phyloP scores from a whole-genome alignment of 306 rosid species.

The Canavalia gladiata region DNA sequence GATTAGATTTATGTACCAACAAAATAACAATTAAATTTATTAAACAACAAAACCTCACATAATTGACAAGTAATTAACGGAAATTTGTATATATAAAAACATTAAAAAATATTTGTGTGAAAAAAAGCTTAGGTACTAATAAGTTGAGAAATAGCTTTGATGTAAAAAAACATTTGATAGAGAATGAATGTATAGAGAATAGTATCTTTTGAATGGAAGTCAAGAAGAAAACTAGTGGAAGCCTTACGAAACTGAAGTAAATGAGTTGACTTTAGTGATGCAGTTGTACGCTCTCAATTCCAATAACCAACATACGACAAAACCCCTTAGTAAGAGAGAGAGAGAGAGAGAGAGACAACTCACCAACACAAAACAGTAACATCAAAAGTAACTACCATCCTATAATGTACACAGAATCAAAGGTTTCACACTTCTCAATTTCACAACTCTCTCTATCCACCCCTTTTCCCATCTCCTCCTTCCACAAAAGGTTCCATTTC shows the following conservation, averaged over 20 bases:
- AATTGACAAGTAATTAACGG: too few species aligned
- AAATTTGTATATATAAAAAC: too few species aligned
- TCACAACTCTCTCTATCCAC: conserved; percentile 40
- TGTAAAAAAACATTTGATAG: too few species aligned
- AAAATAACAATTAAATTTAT: too few species aligned
- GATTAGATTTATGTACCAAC: too few species aligned
- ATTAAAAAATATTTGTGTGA: too few species aligned
- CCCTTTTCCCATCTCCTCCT: conserved; percentile 31
- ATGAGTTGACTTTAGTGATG: conserved; percentile 30
- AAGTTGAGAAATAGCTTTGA: too few species aligned
- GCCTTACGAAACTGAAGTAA: not conserved
- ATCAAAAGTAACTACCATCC: not conserved
- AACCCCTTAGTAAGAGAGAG: not conserved
- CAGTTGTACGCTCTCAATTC: not conserved
- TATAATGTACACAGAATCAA: conserved; percentile 14
- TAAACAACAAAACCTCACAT: too few species aligned
- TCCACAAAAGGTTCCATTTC: conserved; percentile 17
- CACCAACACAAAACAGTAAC: not conserved
- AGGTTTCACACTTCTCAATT: conserved; percentile 21
- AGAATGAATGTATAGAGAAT: too few species aligned
- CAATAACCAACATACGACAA: conserved; percentile 33
- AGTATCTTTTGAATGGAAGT: too few species aligned
- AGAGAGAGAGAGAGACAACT: not conserved
- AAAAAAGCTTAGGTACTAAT: too few species aligned
- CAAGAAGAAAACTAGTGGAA: too few species aligned